Conservation (phyloP, 495 filamentous ascomycete species). For the Xylaria scruposa region DNA sequence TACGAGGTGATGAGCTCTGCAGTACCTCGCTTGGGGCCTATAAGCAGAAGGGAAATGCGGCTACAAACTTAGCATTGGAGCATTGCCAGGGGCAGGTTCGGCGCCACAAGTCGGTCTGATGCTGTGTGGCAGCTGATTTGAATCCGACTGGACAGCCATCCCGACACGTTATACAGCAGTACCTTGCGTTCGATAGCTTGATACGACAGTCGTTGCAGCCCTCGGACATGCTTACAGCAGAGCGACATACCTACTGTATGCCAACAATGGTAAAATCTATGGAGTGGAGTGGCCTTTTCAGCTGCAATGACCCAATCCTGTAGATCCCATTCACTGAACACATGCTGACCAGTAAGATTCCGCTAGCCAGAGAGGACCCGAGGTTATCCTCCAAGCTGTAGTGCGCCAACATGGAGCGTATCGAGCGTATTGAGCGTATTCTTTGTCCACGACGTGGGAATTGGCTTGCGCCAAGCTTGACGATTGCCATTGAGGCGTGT, state of each 20-base stretch:
- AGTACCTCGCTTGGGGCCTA: constrained; percentile 20
- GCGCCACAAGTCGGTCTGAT: constrained; percentile 27
- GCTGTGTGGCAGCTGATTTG: constrained; percentile 23
- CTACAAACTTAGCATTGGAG: constrained; percentile 15
- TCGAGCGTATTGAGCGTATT: neutral
- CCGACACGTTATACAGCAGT: constrained; percentile 21
- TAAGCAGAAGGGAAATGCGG: constrained; percentile 11
- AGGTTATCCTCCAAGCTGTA: neutral
- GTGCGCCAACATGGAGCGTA: neutral
- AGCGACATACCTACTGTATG: neutral
- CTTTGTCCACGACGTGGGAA: constrained; percentile 8
- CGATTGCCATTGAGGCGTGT: constrained; percentile 4
- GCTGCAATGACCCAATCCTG: constrained; percentile 7
- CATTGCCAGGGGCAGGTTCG: constrained; percentile 22
- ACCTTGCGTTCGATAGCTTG: constrained; percentile 3
- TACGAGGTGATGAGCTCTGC: constrained; percentile 29
- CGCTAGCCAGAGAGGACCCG: constrained; percentile 1
- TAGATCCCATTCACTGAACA: neutral
- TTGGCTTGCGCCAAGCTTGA: neutral
- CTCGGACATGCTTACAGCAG: neutral
- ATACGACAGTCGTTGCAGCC: constrained; percentile 11
- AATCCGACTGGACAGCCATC: constrained; percentile 27
- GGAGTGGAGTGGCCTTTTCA: constrained; percentile 1
- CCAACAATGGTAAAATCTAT: neutral
- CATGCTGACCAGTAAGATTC: constrained; percentile 20